Conservation (phyloP, 2,329 filamentous ascomycete genomes). For the Clonostachys rosea region DNA sequence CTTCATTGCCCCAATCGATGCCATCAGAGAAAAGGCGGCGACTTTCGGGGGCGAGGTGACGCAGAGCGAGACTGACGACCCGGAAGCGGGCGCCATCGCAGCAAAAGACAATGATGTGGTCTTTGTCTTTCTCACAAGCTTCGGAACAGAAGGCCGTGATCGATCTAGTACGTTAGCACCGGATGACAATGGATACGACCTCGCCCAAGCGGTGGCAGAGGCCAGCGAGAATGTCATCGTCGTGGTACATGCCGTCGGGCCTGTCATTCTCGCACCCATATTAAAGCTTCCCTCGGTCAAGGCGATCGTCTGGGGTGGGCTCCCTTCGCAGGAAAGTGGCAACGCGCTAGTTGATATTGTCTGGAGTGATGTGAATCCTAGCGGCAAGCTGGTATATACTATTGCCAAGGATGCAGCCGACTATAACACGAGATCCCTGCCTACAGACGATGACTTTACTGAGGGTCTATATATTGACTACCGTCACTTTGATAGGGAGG, state of each 20-base stretch:
- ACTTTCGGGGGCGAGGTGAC: constrained; percentile 36
- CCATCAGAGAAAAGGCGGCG: constrained; percentile 53
- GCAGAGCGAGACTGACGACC: constrained; percentile 54
- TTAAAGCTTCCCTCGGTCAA: constrained; percentile 58
- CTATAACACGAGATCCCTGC: constrained; percentile 31
- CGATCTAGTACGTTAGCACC: constrained; percentile 56
- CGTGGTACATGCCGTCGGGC: constrained; percentile 69
- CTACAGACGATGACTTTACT: constrained; percentile 51
- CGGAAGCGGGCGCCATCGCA: constrained; percentile 27
- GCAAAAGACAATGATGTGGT: constrained; percentile 50
- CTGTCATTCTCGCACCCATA: constrained; percentile 61
- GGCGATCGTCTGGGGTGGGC: constrained; percentile 69
- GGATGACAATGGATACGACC: constrained; percentile 57
- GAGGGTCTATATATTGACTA: constrained; percentile 77
- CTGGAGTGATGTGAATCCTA: constrained; percentile 65
- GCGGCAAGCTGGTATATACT: constrained; percentile 63
- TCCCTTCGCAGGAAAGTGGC: constrained; percentile 73
- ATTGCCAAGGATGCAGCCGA: constrained; percentile 41
- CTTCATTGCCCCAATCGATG: constrained; percentile 59
- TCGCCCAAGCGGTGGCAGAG: constrained; percentile 58
- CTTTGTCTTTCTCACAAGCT: constrained; percentile 61
- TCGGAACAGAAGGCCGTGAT: constrained; percentile 63
- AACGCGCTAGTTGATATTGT: constrained; percentile 72
- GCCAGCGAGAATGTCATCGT: constrained; percentile 65
- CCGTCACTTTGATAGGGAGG: constrained; percentile 65